phyloP scores from a whole-genome alignment of 257 asterid species.

The Leonotis leonurus region DNA sequence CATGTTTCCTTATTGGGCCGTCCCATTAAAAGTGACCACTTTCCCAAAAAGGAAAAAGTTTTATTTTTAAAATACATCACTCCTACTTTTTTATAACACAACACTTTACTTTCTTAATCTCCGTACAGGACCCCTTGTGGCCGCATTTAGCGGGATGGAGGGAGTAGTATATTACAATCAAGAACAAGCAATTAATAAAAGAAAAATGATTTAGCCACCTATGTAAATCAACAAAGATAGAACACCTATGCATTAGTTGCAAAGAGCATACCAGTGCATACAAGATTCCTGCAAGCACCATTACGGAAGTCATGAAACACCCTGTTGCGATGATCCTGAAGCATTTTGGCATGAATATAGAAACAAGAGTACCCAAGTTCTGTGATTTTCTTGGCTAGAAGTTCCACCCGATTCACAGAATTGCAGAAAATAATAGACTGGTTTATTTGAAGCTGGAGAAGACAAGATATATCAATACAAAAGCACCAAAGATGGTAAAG shows the following conservation, averaged over 20 bases:
- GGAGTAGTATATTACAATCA: no score
- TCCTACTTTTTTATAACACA: no score
- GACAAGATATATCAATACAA: constrained; percentile 11
- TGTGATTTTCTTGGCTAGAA: constrained; percentile 87
- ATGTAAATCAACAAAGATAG: neutral
- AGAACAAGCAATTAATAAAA: constrained; percentile 5
- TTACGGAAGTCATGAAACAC: constrained; percentile 92
- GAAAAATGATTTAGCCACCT: constrained; percentile 1
- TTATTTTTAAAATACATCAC: no score
- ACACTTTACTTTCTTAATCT: no score
- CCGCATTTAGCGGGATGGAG: no score
- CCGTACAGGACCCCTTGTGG: no score
- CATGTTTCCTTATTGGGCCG: no score
- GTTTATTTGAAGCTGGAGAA: constrained; percentile 84
- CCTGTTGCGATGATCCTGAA: constrained; percentile 89
- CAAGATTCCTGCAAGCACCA: constrained; percentile 96
- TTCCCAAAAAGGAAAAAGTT: no score
- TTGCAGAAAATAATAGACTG: constrained; percentile 91
- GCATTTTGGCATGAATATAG: constrained; percentile 95
- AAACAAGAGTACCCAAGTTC: constrained; percentile 93
- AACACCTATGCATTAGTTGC: neutral
- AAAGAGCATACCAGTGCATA: constrained; percentile 65
- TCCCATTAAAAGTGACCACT: no score
- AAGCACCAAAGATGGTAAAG: constrained; percentile 1
- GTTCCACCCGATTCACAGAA: constrained; percentile 91